Evolutionary conservation across 2,329 filamentous ascomycete species (phyloP).

Genomic region (Hymenoscyphus linearis): DNA sequence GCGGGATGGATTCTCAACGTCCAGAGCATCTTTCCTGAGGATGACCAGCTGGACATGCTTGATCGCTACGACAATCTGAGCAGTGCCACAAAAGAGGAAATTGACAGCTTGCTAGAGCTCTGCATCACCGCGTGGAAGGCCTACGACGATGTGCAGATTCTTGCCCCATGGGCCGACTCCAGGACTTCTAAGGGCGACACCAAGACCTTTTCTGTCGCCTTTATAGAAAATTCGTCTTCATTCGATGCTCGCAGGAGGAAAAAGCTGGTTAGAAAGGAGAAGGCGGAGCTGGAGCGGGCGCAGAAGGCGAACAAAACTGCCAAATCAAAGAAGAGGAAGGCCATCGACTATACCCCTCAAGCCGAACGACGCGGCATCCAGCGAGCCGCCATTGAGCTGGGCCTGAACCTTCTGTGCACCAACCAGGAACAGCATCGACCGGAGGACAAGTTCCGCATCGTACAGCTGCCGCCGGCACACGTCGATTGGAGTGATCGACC

Average conservation of each 20-base stretch:
- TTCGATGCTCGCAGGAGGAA: not conserved
- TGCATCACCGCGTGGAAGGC: too few species aligned
- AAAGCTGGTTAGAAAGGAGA: not conserved
- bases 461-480: conserved; percentile 15
- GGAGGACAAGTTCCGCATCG: conserved; percentile 22
- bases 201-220: not conserved
- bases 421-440: conserved; percentile 30
- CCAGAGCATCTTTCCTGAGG: too few species aligned
- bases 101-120: too few species aligned
- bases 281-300: not conserved
- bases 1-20: too few species aligned
- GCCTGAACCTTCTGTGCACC: conserved; percentile 23
- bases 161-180: too few species aligned
- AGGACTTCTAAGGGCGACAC: too few species aligned
- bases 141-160: too few species aligned
- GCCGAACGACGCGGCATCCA: conserved; percentile 27
- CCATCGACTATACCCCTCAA: conserved; percentile 21
- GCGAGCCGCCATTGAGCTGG: conserved; percentile 26
- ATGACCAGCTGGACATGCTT: too few species aligned
- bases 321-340: not conserved
- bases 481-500: conserved; percentile 4
- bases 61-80: too few species aligned
- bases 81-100: too few species aligned
- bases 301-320: not conserved
- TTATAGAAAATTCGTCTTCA: not conserved